These are phyloP conservation scores for Arthrobotrys conoides DNA, from an alignment of 2,329 filamentous ascomycete species.

Conservation along the genomic window DNA sequence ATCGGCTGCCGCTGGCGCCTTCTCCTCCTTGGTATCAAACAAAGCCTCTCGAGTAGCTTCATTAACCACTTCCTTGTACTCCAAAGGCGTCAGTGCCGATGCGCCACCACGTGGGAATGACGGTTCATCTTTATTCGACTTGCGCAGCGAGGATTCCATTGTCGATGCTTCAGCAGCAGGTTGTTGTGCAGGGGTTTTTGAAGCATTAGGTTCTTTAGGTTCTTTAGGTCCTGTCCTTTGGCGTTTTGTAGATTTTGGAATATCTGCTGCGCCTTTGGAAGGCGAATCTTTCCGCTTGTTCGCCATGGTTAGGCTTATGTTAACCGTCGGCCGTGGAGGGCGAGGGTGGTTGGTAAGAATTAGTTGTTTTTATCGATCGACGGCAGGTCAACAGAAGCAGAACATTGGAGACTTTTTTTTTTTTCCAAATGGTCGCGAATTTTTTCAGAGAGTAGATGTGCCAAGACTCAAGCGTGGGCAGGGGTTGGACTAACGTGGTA, in stretches of 20 bases:
- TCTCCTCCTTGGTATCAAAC: constrained; percentile 80
- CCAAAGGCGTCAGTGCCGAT: constrained; percentile 89
- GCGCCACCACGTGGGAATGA: constrained; percentile 93
- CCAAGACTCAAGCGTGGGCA: constrained; percentile 23
- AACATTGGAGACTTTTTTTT: constrained; percentile 26
- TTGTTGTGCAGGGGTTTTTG: constrained; percentile 32
- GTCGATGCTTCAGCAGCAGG: constrained; percentile 15
- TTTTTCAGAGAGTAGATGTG: constrained; percentile 25
- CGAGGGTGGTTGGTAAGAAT: constrained; percentile 17
- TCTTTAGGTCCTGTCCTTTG: constrained; percentile 50
- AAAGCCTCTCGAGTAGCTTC: constrained; percentile 92
- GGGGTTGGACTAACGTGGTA: constrained; percentile 9
- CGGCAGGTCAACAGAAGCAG: background rate
- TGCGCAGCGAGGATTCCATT: constrained; percentile 61
- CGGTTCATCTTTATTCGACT: constrained; percentile 81
- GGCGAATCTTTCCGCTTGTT: constrained; percentile 57
- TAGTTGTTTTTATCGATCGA: constrained; percentile 21
- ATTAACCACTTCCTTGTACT: constrained; percentile 95
- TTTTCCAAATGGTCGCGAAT: constrained; percentile 48
- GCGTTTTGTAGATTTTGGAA: constrained; percentile 53
- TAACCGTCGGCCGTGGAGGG: background rate
- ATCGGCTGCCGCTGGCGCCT: constrained; percentile 69
- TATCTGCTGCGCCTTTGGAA: constrained; percentile 49
- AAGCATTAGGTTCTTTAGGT: background rate
- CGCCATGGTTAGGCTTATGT: constrained; percentile 32